Conservation (phyloP, 169 alveolate genomes). For the Plasmodium gallinaceum region DNA sequence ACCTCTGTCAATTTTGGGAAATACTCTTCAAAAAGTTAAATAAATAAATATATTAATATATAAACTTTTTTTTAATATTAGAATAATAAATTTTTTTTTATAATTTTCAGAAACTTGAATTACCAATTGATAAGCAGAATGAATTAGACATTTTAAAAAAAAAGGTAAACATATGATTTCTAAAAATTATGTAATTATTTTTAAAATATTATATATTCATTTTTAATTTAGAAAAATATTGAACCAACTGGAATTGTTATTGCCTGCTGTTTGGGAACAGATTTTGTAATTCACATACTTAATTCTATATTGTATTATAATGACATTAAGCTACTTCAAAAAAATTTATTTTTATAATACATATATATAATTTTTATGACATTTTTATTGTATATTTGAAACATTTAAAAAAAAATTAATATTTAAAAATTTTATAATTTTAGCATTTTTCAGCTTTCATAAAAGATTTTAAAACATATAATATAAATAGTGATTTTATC, state of each 20-base stretch:
- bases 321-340: not conserved
- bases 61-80: not conserved
- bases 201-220: not conserved
- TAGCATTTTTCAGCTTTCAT: constrained; percentile 58
- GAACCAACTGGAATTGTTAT: constrained; percentile 62
- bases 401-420: not conserved
- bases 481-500: constrained; percentile 37
- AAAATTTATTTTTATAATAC: not conserved
- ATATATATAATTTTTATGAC: not conserved
- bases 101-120: constrained; percentile 35
- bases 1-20: constrained; percentile 19
- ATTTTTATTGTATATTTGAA: not conserved
- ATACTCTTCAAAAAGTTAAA: constrained; percentile 15
- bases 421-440: not conserved
- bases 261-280: constrained; percentile 69
- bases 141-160: constrained; percentile 33
- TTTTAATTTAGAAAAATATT: constrained; percentile 33
- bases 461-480: constrained; percentile 54
- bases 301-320: not conserved
- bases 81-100: not conserved
- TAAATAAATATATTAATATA: not conserved
- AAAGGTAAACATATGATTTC: constrained; percentile 16
- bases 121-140: constrained; percentile 29
- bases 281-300: constrained; percentile 32
- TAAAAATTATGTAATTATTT: not conserved